Percentiles rank a stretch among this genome's conserved stretches.
Evolutionary conservation across 768 basidiomycete genomes (phyloP).

Genomic region (Termitomyces sp.): DNA sequence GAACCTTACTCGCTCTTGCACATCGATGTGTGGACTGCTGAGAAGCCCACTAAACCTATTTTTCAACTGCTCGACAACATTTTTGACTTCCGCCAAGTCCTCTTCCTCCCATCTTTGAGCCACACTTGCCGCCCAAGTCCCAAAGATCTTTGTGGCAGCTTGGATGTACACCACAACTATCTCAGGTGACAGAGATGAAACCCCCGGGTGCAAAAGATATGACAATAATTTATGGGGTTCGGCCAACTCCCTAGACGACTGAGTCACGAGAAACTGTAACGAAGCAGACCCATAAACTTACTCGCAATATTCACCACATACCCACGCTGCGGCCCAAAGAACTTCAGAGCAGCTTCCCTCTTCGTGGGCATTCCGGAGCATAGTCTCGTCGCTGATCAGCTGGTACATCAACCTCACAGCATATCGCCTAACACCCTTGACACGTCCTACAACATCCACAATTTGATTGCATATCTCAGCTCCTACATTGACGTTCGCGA

Average conservation of each 20-base stretch:
- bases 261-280: constrained; percentile 3
- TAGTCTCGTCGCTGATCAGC: constrained; percentile 73
- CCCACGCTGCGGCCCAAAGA: constrained; percentile 94
- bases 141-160: constrained; percentile 83
- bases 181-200: constrained; percentile 55
- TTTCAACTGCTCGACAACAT: constrained; percentile 59
- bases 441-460: constrained; percentile 83
- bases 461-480: constrained; percentile 77
- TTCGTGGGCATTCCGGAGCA: constrained; percentile 65
- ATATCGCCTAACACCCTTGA: constrained; percentile 69
- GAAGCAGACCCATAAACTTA: constrained; percentile 33
- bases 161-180: constrained; percentile 80
- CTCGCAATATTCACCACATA: constrained; percentile 94
- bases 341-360: constrained; percentile 80
- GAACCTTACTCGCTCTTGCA: constrained; percentile 78
- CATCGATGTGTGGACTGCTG: constrained; percentile 70
- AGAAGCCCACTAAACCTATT: constrained; percentile 57
- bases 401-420: constrained; percentile 84
- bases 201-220: constrained; percentile 61
- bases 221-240: constrained; percentile 74
- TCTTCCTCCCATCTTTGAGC: constrained; percentile 79
- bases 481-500: constrained; percentile 80
- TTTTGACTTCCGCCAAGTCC: constrained; percentile 59
- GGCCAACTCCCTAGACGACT: constrained; percentile 57
- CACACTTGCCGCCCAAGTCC: constrained; percentile 74